Conservation (phyloP, 495 filamentous ascomycete genomes). For the Cairneyella variabilis region DNA sequence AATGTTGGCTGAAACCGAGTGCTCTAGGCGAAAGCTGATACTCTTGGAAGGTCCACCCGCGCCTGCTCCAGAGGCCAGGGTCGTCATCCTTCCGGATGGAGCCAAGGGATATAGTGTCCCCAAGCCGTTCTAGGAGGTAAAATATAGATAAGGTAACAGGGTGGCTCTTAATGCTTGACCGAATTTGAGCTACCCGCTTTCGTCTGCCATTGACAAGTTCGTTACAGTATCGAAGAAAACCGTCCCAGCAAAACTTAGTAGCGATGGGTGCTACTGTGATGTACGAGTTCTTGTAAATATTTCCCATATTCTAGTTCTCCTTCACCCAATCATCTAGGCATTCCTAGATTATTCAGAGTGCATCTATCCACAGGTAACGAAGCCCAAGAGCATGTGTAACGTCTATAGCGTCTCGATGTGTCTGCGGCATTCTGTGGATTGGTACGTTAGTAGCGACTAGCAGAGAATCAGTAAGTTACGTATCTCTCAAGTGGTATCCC, state of each 20-base stretch:
- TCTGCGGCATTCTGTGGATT: not conserved
- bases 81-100: not conserved
- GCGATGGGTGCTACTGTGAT: not conserved
- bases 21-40: not conserved
- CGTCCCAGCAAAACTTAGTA: not conserved
- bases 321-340: not conserved
- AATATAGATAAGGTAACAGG: not conserved
- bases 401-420: not conserved
- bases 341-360: constrained; percentile 4
- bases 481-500: not conserved
- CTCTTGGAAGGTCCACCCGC: constrained; percentile 1
- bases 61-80: not conserved
- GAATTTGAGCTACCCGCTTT: not conserved
- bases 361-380: not conserved
- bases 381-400: not conserved
- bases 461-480: not conserved
- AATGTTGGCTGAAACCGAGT: not conserved
- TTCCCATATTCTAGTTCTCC: not conserved
- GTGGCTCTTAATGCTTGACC: not conserved
- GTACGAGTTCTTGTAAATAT: not conserved
- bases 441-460: not conserved
- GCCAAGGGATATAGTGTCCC: not conserved
- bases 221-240: not conserved
- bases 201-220: constrained; percentile 1
- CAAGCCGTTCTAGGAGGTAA: not conserved